Base-by-base conservation (phyloP, 768 basidiomycete species). In the Suillus cothurnatus region DNA sequence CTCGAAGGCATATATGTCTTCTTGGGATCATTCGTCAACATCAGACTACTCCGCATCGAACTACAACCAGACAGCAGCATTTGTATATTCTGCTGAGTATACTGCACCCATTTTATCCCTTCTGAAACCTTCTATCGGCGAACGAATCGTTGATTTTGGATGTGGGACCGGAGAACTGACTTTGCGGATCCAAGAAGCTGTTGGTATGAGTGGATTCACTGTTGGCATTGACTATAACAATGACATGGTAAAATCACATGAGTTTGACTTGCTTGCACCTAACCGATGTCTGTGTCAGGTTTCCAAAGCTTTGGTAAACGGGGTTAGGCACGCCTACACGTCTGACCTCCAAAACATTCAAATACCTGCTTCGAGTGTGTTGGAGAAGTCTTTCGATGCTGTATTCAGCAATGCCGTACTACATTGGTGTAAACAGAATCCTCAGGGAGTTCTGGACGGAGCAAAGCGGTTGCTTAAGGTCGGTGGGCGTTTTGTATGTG, bases 111-210 rank as follows among this genome's bases (percentile, higher is more conserved):
- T 94, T 26, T 73, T 93, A 15, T 80, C 81, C 3, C 79, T 92
- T 34, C 81, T 95, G 14, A 75, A 83, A n/a, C 81, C 91, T 0
- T 68, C 83, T 67, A 82, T 85, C 0, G 92, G 92, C 1, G 89
- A 94, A 69, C 80, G 81, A 58, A 88, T 94, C 53, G 78, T 91
- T 65, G 92, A 93, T 70, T 76, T 93, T 52, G 93, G 94, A 3
- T 95, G 93, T 71, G 93, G 94, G 21, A 93, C 88, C 53, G 94
- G 93, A 0, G 90, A 95, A 68, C 77, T 95, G 17, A 92, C 91
- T 0, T 67, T 84, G 57, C 76, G 83, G 63, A 80, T 96, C 36
- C 80, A 84, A 56, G 72, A 81, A 15, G 69, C 81, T 19, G 90
- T 95, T 6, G 80, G 68, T 28, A 49, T 68, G 52, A 81, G 78